Evolutionary conservation across 2,329 filamentous ascomycete genomes (phyloP), one percentile per base, ranked within the genome.

Genomic region (Botrytis galanthina): DNA sequence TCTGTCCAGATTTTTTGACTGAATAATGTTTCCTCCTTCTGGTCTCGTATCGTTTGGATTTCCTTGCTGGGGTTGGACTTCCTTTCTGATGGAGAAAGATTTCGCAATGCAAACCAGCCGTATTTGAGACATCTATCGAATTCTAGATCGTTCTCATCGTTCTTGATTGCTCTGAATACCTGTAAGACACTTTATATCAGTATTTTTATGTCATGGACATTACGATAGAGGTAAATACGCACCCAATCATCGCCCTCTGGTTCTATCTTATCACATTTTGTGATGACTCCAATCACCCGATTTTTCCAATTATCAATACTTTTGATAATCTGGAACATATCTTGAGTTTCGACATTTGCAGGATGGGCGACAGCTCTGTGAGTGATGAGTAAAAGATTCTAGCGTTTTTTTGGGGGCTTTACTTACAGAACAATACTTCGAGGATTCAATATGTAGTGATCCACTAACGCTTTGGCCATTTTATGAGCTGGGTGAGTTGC

Each of bases 381-480:
- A 26, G 1, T 44, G 32, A n/a, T 46, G 5, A 54, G 44, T 37
- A 14, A n/a, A 32, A 7, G 14, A n/a, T 4, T 59, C 8, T 9
- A 26, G 39, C 4, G 14, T 16, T 0, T 18, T 2, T 5, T 37
- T 10, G 20, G 3, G 20, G 46, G 8, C 8, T 2, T 37, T 14
- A 62, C 76, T 22, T 74, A 77, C 26, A 86, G 78, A 51, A 84
- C 82, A 54, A 86, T 83, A 66, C 82, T 85, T n/a, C 82, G 77
- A 9, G 81, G 77, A 32, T 83, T 81, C 7, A 76, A 75, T 72
- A 85, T 82, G 71, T 86, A 85, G 20, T 73, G 73, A 20, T 76
- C 71, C 3, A 79, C 78, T 7, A 80, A 73, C 18, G 74, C 35
- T 29, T 66, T 74, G 0, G 77, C 75, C 39, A 73, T 76, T 51